Evolutionary conservation across 345 rosid genomes (phyloP).

Genomic region (Nasturtium officinale): DNA sequence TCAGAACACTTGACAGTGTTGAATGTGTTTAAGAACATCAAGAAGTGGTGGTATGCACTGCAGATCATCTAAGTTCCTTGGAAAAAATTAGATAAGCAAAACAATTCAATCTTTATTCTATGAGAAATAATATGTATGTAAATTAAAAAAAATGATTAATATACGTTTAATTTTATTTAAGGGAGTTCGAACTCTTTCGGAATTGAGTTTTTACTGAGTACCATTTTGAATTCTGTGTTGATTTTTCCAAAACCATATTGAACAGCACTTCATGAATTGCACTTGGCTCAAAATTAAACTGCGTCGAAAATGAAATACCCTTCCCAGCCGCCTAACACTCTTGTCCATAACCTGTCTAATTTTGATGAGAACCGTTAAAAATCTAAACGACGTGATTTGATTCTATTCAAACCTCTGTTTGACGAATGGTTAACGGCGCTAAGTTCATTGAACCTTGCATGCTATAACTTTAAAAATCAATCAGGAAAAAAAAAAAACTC

Average conservation of each 20-base stretch:
- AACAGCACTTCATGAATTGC: neutral
- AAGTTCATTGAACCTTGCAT: neutral
- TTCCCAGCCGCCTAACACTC: too few relatives aligned
- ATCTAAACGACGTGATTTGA: too few relatives aligned
- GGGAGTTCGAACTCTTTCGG: neutral
- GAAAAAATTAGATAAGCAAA: neutral
- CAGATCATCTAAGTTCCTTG: neutral
- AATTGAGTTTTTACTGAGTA: neutral
- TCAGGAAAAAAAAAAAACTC: too few relatives aligned
- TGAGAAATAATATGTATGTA: neutral
- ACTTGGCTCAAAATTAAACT: too few relatives aligned
- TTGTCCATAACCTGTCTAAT: too few relatives aligned
- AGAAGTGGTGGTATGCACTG: conserved; percentile 18
- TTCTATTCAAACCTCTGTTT: neutral
- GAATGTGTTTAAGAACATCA: conserved; percentile 7
- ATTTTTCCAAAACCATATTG: neutral
- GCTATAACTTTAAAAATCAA: too few relatives aligned
- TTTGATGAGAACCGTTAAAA: too few relatives aligned
- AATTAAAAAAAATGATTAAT: too few relatives aligned
- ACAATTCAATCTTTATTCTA: neutral
- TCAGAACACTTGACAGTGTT: neutral
- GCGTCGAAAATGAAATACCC: too few relatives aligned
- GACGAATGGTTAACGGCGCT: neutral
- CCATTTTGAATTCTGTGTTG: neutral
- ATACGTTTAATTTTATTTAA: too few relatives aligned